phyloP scores from a whole-genome alignment of 257 asterid genomes.

The Nicotiana obtusifolia region DNA sequence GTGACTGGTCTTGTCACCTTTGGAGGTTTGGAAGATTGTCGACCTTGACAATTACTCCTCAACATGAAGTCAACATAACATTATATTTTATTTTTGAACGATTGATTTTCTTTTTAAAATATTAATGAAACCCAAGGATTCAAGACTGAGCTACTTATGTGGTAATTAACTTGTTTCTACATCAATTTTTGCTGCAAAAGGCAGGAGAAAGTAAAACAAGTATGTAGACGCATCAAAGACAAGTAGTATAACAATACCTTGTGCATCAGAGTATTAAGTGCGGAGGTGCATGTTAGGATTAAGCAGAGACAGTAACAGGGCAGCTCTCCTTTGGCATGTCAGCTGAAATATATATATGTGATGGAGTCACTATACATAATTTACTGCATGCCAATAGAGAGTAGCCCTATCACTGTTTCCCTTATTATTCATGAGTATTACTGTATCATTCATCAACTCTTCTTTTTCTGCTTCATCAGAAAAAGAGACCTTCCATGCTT shows the following conservation, averaged over 20 bases:
- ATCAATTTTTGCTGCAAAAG: neutral
- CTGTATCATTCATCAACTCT: neutral
- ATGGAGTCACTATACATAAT: too few species aligned
- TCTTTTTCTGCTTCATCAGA: neutral
- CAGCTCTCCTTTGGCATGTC: conserved; percentile 66
- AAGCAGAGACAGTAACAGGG: conserved; percentile 43
- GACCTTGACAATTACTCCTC: too few species aligned
- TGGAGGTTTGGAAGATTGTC: too few species aligned
- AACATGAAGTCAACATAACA: too few species aligned
- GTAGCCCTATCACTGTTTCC: conserved; percentile 37
- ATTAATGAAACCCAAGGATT: too few species aligned
- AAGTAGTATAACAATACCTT: neutral
- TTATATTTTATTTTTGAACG: too few species aligned
- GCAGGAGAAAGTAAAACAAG: neutral
- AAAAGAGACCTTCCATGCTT: neutral
- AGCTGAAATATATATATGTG: neutral
- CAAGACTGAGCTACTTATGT: neutral
- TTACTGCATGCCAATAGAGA: conserved; percentile 41
- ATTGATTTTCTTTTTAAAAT: too few species aligned
- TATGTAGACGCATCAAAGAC: neutral
- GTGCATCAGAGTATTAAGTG: neutral
- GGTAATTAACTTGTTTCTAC: neutral
- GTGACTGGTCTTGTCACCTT: too few species aligned
- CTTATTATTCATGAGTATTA: neutral
- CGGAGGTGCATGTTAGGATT: neutral